Evolutionary conservation across 805 yeast genomes (phyloP).

Genomic region (Candida yuanshanica): DNA sequence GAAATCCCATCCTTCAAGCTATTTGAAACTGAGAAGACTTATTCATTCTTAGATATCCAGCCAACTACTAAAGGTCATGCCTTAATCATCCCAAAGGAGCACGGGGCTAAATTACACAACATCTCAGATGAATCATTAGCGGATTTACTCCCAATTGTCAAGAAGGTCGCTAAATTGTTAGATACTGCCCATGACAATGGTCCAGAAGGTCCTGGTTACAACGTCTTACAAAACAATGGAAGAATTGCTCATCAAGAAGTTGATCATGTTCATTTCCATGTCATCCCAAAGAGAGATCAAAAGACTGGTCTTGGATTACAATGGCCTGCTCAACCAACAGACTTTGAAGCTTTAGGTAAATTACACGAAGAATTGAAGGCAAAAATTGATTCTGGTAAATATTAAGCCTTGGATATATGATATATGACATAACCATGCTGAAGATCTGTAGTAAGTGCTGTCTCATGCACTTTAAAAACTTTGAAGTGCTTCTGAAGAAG

Average conservation of each 20-base stretch:
- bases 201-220: slow-evolving; percentile 71
- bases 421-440: slow-evolving; percentile 42
- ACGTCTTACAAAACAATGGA: slow-evolving; percentile 89
- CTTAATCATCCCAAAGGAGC: slow-evolving; percentile 85
- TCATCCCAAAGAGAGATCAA: slow-evolving; percentile 79
- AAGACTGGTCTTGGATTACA: slow-evolving; percentile 79
- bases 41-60: slow-evolving; percentile 87
- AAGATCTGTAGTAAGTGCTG: slow-evolving; percentile 28
- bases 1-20: slow-evolving; percentile 93
- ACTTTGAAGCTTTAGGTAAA: slow-evolving; percentile 64
- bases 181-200: slow-evolving; percentile 61
- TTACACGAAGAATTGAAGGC: slow-evolving; percentile 55
- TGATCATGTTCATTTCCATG: slow-evolving; percentile 94
- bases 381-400: slow-evolving; percentile 29
- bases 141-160: slow-evolving; percentile 84
- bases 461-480: slow-evolving; percentile 30
- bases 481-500: slow-evolving; percentile 28
- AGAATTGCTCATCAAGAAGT: slow-evolving; percentile 93
- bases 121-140: slow-evolving; percentile 86
- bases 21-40: slow-evolving; percentile 75
- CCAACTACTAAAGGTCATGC: slow-evolving; percentile 90
- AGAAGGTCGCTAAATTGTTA: slow-evolving; percentile 72
- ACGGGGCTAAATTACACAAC: slow-evolving; percentile 89
- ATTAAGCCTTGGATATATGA: slow-evolving; percentile 17
- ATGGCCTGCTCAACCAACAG: slow-evolving; percentile 89